phyloP scores from a whole-genome alignment of 805 yeast species.

The Brettanomyces sp. region DNA sequence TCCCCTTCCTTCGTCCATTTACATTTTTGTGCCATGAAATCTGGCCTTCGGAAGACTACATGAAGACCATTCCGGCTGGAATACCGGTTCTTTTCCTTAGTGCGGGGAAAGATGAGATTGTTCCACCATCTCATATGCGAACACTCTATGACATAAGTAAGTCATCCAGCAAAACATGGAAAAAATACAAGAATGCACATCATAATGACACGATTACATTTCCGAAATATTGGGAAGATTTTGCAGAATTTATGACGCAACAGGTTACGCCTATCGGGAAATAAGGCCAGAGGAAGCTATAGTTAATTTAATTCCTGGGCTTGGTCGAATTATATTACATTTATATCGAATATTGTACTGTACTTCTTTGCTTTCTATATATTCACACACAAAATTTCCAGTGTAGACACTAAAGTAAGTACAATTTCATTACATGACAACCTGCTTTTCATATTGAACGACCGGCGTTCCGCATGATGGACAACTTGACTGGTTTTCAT shows the following conservation, averaged over 20 bases:
- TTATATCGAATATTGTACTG: too few relatives aligned
- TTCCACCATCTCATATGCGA: conserved; percentile 80
- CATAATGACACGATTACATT: conserved; percentile 82
- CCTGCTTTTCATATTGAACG: not conserved
- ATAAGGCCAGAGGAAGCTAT: not conserved
- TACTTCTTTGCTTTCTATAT: too few relatives aligned
- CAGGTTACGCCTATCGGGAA: conserved; percentile 1
- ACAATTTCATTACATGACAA: not conserved
- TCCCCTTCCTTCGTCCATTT: conserved; percentile 55
- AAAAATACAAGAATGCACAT: conserved; percentile 47
- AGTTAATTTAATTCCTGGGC: too few relatives aligned
- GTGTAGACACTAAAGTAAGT: too few relatives aligned
- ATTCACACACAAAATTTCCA: too few relatives aligned
- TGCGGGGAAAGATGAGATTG: conserved; percentile 78
- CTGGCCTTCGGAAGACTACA: conserved; percentile 71
- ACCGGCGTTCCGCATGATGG: conserved; percentile 58
- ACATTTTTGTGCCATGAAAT: conserved; percentile 55
- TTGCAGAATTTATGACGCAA: conserved; percentile 42
- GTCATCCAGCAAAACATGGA: conserved; percentile 40
- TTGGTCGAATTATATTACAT: too few relatives aligned
- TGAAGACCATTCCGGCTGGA: conserved; percentile 37
- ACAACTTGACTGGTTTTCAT: conserved; percentile 56
- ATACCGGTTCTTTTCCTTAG: conserved; percentile 65
- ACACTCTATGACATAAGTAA: conserved; percentile 44
- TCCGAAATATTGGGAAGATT: conserved; percentile 67